Evolutionary conservation across 495 filamentous ascomycete genomes (phyloP).

Genomic region (Trypethelium eluteriae): DNA sequence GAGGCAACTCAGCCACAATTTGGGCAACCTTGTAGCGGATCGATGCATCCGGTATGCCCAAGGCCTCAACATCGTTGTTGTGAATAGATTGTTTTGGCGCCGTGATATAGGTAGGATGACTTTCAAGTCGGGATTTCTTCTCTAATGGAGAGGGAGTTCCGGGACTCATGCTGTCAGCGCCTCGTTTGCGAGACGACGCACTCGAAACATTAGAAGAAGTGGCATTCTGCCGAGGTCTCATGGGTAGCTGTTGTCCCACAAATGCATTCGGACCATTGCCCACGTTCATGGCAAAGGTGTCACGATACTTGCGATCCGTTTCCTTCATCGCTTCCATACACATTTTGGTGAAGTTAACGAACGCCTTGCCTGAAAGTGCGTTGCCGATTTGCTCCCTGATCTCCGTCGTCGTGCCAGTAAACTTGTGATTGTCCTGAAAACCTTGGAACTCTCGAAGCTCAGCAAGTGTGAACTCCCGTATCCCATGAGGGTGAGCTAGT

Average conservation of each 20-base stretch:
- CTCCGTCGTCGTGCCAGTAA: slow-evolving; percentile 36
- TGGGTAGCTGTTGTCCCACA: not conserved
- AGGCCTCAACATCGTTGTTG: not conserved
- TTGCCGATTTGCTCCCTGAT: slow-evolving; percentile 77
- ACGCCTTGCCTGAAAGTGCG: slow-evolving; percentile 52
- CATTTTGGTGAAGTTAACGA: not conserved
- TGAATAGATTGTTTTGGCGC: too few relatives aligned
- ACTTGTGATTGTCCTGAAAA: slow-evolving; percentile 61
- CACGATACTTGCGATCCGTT: not conserved
- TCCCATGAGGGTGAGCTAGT: slow-evolving; percentile 62
- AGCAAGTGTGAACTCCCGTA: slow-evolving; percentile 57
- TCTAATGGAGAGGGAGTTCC: not conserved
- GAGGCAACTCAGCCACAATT: not conserved
- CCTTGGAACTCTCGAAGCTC: slow-evolving; percentile 72
- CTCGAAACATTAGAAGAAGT: not conserved
- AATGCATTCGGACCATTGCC: not conserved
- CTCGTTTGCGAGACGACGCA: not conserved
- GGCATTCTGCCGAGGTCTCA: not conserved
- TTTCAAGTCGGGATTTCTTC: not conserved
- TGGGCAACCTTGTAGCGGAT: not conserved
- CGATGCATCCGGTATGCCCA: not conserved
- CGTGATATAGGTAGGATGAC: too few relatives aligned
- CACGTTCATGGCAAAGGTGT: not conserved
- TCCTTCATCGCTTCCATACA: not conserved
- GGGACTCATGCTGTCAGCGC: not conserved